Base-by-base conservation (phyloP, 2,329 filamentous ascomycete genomes). In the Grosmannia clavigera region DNA sequence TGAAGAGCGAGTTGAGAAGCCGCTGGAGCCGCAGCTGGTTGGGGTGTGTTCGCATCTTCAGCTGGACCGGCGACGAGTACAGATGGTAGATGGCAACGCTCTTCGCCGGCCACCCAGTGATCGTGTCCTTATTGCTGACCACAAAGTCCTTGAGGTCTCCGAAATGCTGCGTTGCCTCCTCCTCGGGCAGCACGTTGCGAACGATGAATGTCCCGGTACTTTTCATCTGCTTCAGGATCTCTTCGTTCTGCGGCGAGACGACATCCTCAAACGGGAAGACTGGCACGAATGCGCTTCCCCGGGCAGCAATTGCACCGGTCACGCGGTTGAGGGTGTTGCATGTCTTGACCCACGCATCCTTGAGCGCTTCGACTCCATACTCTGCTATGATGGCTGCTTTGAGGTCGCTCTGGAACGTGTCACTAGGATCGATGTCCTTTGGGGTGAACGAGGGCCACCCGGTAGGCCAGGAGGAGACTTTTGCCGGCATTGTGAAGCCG, bases 1-100 rank as follows among this genome's bases (percentile, higher is more conserved):
- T 73, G 69, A 46, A 57, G 1, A 57, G 46, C 29, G 10, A 3
- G 43, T 57, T 57, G 19, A 57, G 40, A 16, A 11, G 10, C 27
- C 27, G 19, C 27, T 57, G 56, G n/a, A 57, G 27, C 10, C 10
- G 16, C 27, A 57, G 27, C 19, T 33, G 27, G 9, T 27, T 16
- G 11, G 56, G 43, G 56, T 57, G 56, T 5, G 43, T 50, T 19
- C 56, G 56, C 27, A 31, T 5, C n/a, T 35, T 16, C 10, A 50
- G n/a, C 56, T 57, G 56, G 9, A 43, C 29, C 43, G 27, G 56
- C 9, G 56, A 50, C 16, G n/a, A 50, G 56, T 57, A 57, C 22
- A 57, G 22, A 57, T 27, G 27, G 46, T 51, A 19, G 5, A 56
- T 31, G 56, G 56, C 22, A 9, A 35, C 22, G 48, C 48, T 51